phyloP scores from a whole-genome alignment of 1,139 yeast genomes.

The Wickerhamomyces sp. region DNA sequence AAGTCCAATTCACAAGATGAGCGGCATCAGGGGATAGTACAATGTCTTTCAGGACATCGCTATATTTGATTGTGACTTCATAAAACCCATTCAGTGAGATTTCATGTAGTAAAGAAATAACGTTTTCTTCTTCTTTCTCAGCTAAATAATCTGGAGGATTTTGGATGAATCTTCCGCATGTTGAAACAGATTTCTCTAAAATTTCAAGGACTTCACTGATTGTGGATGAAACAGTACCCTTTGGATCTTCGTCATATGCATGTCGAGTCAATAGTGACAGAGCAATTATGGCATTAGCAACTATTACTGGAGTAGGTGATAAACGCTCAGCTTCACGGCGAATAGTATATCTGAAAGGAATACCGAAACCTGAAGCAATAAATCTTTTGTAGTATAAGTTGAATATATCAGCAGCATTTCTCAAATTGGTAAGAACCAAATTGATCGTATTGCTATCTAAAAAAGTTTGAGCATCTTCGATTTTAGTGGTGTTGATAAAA shows the following conservation, averaged over 20 bases:
- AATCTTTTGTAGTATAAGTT: conserved; percentile 23
- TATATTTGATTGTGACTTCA: conserved; percentile 59
- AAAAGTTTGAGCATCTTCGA: conserved; percentile 10
- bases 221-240: conserved; percentile 45
- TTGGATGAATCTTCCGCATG: conserved; percentile 43
- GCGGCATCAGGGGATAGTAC: conserved; percentile 58
- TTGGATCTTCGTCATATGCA: conserved; percentile 61
- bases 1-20: conserved; percentile 66
- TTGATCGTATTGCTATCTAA: conserved; percentile 16
- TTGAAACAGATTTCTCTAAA: conserved; percentile 55
- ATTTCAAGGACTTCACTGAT: conserved; percentile 56
- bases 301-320: conserved; percentile 51
- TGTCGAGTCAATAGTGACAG: conserved; percentile 53
- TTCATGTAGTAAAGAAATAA: conserved; percentile 55
- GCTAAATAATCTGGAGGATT: conserved; percentile 26
- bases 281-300: conserved; percentile 63
- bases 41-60: conserved; percentile 58
- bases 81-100: conserved; percentile 59
- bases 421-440: conserved; percentile 6
- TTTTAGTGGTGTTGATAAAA: conserved; percentile 15
- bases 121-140: conserved; percentile 31
- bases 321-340: conserved; percentile 57
- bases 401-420: conserved; percentile 3
- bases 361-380: conserved; percentile 36
- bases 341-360: conserved; percentile 43